Evolutionary conservation across 23 red algal genomes (phyloP).

Genomic region (Gracilariopsis chorda): DNA sequence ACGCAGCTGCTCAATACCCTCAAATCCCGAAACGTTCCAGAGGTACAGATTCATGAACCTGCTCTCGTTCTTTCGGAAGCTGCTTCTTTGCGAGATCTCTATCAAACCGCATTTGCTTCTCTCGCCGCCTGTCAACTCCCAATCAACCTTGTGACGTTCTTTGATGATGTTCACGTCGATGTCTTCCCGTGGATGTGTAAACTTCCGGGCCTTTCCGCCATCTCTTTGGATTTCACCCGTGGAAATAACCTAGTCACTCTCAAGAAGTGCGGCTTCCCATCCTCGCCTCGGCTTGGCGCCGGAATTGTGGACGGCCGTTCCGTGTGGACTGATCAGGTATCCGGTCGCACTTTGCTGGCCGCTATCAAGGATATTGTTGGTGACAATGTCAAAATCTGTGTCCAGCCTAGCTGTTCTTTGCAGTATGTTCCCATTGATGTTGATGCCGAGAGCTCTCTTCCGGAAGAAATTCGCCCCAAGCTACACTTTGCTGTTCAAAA

Average conservation of each 20-base stretch:
- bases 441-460: slow-evolving; percentile 40
- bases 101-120: slow-evolving; percentile 40
- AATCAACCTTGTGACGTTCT: slow-evolving; percentile 83
- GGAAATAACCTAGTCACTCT: slow-evolving; percentile 69
- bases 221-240: slow-evolving; percentile 72
- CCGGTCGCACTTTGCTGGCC: background rate
- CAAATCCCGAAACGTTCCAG: background rate
- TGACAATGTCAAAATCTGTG: background rate
- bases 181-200: slow-evolving; percentile 45
- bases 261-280: slow-evolving; percentile 44
- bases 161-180: slow-evolving; percentile 57
- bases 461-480: slow-evolving; percentile 18
- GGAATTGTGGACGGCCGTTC: slow-evolving; percentile 88
- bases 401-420: slow-evolving; percentile 89
- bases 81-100: slow-evolving; percentile 7
- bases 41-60: slow-evolving; percentile 88
- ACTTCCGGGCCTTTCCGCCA: slow-evolving; percentile 38
- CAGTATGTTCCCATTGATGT: slow-evolving; percentile 76
- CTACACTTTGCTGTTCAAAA: slow-evolving; percentile 87
- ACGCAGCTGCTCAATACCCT: slow-evolving; percentile 44
- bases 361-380: background rate
- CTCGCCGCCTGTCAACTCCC: slow-evolving; percentile 33
- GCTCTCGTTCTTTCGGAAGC: slow-evolving; percentile 64
- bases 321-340: slow-evolving; percentile 56
- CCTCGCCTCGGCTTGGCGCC: slow-evolving; percentile 31